Conservation (phyloP, 257 asterid species). For the Catharanthus roseus region DNA sequence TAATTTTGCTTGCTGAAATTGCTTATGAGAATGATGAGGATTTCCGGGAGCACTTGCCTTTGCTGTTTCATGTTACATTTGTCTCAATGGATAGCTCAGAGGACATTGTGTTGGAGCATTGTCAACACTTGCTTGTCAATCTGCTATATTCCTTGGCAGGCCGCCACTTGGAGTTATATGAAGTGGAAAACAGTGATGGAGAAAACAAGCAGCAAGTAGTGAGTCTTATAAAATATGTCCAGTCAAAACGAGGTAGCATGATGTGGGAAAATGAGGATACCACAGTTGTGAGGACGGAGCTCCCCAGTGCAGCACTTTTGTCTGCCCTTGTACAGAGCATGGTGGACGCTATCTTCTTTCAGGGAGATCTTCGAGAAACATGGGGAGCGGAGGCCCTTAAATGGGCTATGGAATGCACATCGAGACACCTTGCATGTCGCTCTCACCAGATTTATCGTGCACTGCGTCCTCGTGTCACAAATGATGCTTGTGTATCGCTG, state of each 20-base stretch:
- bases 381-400: slow-evolving; percentile 98
- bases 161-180: slow-evolving; percentile 91
- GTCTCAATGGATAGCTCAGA: slow-evolving; percentile 99
- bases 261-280: slow-evolving; percentile 99
- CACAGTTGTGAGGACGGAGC: slow-evolving; percentile 75
- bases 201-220: slow-evolving; percentile 98
- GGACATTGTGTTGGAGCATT: slow-evolving; percentile 97
- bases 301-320: slow-evolving; percentile 93
- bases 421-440: slow-evolving; percentile 97
- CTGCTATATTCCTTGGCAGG: slow-evolving; percentile 96
- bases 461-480: slow-evolving; percentile 79
- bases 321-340: slow-evolving; percentile 98
- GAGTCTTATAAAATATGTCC: slow-evolving; percentile 92
- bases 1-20: slow-evolving; percentile 93
- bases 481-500: slow-evolving; percentile 91
- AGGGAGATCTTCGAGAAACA: slow-evolving; percentile 99
- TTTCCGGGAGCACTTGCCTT: slow-evolving; percentile 93
- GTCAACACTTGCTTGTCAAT: slow-evolving; percentile 96
- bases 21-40: slow-evolving; percentile 99
- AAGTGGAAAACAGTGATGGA: slow-evolving; percentile 94
- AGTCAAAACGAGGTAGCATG: slow-evolving; percentile 96
- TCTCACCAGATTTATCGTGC: slow-evolving; percentile 99
- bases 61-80: slow-evolving; percentile 93
- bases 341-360: slow-evolving; percentile 98
- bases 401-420: slow-evolving; percentile 99